phyloP scores from a whole-genome alignment of 257 asterid genomes.

The Ballota nigra region DNA sequence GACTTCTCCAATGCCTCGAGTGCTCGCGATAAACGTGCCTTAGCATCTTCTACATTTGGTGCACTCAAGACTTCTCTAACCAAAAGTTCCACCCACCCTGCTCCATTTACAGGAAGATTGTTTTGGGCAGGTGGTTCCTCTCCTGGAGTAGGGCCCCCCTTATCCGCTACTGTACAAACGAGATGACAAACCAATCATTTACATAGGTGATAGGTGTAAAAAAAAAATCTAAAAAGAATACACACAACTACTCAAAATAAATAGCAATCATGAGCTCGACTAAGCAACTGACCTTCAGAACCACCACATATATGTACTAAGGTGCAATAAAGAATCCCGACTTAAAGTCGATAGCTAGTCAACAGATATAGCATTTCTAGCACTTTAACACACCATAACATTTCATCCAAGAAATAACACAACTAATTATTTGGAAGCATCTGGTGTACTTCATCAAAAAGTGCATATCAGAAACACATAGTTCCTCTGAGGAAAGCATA shows the following conservation, averaged over 20 bases:
- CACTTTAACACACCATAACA: not conserved
- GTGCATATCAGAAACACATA: not conserved
- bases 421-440: not conserved
- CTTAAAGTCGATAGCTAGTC: not conserved
- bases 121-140: conserved; percentile 36
- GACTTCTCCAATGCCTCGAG: conserved; percentile 62
- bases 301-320: not conserved
- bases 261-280: not conserved
- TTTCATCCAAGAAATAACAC: not conserved
- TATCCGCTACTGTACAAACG: conserved; percentile 31
- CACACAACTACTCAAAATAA: not conserved
- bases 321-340: not conserved
- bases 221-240: not conserved
- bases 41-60: conserved; percentile 51
- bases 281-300: not conserved
- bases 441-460: not conserved
- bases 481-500: not conserved
- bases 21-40: conserved; percentile 48
- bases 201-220: conserved; percentile 1
- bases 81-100: conserved; percentile 66
- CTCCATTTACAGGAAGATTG: conserved; percentile 46
- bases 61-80: conserved; percentile 54
- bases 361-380: not conserved
- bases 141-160: conserved; percentile 37
- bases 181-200: not conserved